These are phyloP conservation scores for Pseudogymnoascus verrucosus DNA, from an alignment of 2,329 filamentous ascomycete species.

Conservation along the genomic window DNA sequence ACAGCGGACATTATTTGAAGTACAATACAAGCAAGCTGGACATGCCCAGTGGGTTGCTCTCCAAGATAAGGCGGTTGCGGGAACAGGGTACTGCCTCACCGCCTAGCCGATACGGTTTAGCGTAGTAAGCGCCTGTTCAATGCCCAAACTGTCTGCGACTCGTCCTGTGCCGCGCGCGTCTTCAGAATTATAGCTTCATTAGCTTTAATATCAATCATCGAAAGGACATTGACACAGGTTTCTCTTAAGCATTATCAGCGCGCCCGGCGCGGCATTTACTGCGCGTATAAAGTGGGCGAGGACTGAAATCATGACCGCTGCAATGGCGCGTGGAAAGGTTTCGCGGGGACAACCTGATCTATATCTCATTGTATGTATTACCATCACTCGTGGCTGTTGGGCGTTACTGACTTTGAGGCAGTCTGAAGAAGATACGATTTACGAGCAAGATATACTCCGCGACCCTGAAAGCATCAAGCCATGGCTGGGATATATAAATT, in stretches of 20 bases:
- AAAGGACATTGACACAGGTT: not conserved
- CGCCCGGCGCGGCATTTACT: not conserved
- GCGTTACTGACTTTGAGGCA: conserved; percentile 34
- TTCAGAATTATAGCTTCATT: conserved; percentile 6
- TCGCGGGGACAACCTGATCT: conserved; percentile 27
- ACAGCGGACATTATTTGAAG: conserved; percentile 5
- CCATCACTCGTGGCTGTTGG: not conserved
- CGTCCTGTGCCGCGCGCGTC: not conserved
- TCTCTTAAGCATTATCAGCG: not conserved
- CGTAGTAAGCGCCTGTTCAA: not conserved
- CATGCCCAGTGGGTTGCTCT: not conserved
- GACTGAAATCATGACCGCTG: not conserved
- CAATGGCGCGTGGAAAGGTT: not conserved
- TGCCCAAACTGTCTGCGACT: conserved; percentile 5
- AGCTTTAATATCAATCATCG: not conserved
- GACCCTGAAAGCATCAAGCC: conserved; percentile 81
- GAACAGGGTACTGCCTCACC: conserved; percentile 6
- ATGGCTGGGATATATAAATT: conserved; percentile 90
- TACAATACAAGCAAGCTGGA: conserved; percentile 3
- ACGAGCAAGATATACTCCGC: conserved; percentile 91
- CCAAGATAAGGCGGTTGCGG: conserved; percentile 2
- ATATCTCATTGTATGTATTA: conserved; percentile 29
- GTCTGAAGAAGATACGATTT: conserved; percentile 83
- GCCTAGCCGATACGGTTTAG: not conserved
- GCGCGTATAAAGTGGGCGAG: not conserved